These are phyloP conservation scores for Trypanosoma brucei DNA, from an alignment of 208 protist genomes.

Conservation along the genomic window DNA sequence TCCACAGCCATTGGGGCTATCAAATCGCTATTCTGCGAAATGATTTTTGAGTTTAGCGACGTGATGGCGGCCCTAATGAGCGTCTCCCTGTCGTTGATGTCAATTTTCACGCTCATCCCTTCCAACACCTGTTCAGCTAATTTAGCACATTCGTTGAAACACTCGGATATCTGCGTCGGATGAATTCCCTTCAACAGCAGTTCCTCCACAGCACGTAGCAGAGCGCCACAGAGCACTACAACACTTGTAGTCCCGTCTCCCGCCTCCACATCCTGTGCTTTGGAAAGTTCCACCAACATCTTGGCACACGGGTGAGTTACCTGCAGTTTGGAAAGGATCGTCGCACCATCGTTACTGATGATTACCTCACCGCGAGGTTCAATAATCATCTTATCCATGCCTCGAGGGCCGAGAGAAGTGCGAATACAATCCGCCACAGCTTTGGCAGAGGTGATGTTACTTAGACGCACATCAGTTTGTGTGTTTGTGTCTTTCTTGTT, in stretches of 20 bases:
- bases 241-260: conserved; percentile 99
- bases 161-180: conserved; percentile 93
- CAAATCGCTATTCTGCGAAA: conserved; percentile 95
- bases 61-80: conserved; percentile 96
- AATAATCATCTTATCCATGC: conserved; percentile 98
- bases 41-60: conserved; percentile 98
- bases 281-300: conserved; percentile 98
- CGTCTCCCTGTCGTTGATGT: conserved; percentile 90
- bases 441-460: conserved; percentile 93
- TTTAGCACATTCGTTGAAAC: conserved; percentile 85
- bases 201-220: conserved; percentile 89
- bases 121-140: conserved; percentile 92
- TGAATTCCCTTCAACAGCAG: conserved; percentile 97
- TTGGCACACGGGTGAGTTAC: conserved; percentile 97
- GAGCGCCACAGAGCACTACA: conserved; percentile 95
- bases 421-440: conserved; percentile 97
- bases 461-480: conserved; percentile 89
- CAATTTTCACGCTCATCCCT: conserved; percentile 91
- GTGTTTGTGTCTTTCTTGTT: conserved; percentile 88
- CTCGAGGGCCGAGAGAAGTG: conserved; percentile 98
- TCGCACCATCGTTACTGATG: conserved; percentile 99
- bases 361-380: conserved; percentile 91
- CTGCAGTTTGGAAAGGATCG: conserved; percentile 97
- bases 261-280: conserved; percentile 99
- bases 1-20: conserved; percentile 99